Evolutionary conservation across 2,329 filamentous ascomycete species (phyloP).

Genomic region (Arachnomyces sp.): DNA sequence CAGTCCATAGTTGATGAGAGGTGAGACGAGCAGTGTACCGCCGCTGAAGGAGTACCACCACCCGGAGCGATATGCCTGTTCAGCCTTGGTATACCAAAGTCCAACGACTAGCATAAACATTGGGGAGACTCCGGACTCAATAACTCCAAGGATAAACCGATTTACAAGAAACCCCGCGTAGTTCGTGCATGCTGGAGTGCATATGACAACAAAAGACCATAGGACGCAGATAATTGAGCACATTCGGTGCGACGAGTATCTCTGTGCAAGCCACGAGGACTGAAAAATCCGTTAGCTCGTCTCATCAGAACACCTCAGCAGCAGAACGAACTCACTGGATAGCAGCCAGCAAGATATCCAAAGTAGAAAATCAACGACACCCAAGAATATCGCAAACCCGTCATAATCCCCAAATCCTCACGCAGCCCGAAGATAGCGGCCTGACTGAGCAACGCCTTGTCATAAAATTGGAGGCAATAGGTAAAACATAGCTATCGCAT

Average conservation of each 20-base stretch:
- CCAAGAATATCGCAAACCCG: slow-evolving; percentile 38
- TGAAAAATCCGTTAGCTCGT: too few species aligned
- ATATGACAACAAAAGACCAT: not conserved
- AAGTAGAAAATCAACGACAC: slow-evolving; percentile 42
- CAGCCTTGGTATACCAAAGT: slow-evolving; percentile 56
- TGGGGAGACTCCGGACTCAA: slow-evolving; percentile 58
- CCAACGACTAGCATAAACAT: slow-evolving; percentile 58
- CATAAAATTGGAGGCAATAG: slow-evolving; percentile 42
- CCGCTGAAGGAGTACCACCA: slow-evolving; percentile 57
- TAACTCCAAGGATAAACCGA: slow-evolving; percentile 55
- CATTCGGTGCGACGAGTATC: too few species aligned
- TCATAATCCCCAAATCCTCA: slow-evolving; percentile 32
- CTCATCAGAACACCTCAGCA: too few species aligned
- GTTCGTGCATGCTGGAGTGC: slow-evolving; percentile 1
- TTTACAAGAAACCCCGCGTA: slow-evolving; percentile 58
- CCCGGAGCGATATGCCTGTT: slow-evolving; percentile 56
- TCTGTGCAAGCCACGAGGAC: too few species aligned
- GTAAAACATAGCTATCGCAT: slow-evolving; percentile 30
- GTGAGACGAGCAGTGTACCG: slow-evolving; percentile 55
- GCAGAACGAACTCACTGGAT: slow-evolving; percentile 23
- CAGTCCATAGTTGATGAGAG: slow-evolving; percentile 59
- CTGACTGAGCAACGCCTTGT: slow-evolving; percentile 48
- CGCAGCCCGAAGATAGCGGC: slow-evolving; percentile 37
- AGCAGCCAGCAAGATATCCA: slow-evolving; percentile 42
- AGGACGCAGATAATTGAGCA: too few species aligned